A percentile compares a stretch with the other conserved stretches of the same genome.
Evolutionary conservation across 257 asterid species (phyloP).

Genomic region (Hygrophila difformis): DNA sequence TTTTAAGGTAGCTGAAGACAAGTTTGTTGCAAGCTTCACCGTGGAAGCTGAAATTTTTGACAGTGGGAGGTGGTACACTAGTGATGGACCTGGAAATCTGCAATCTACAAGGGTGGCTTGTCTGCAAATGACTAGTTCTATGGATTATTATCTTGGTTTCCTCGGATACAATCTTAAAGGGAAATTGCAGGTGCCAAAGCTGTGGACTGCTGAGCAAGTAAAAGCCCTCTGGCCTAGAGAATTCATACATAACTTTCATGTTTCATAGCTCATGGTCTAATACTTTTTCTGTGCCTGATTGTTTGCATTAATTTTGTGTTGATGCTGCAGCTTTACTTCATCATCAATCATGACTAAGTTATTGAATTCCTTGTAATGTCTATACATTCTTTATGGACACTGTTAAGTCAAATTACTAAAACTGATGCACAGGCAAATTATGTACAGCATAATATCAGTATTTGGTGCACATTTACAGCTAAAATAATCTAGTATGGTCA

Average conservation of each 20-base stretch:
- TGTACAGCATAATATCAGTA: not conserved
- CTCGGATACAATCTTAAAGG: constrained; percentile 65
- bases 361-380: not conserved
- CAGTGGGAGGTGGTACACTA: constrained; percentile 37
- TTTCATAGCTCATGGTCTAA: not conserved
- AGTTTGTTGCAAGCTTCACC: constrained; percentile 37
- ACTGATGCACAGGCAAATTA: not conserved
- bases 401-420: not conserved
- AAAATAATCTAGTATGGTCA: not conserved
- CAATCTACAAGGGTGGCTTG: constrained; percentile 48
- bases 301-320: not conserved
- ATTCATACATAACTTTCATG: constrained; percentile 10
- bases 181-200: constrained; percentile 62
- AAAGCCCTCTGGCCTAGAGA: constrained; percentile 11
- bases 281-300: not conserved
- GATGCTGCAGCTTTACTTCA: not conserved
- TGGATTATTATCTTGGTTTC: constrained; percentile 61
- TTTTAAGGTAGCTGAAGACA: constrained; percentile 35
- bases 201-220: constrained; percentile 96
- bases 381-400: no score
- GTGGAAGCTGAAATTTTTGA: constrained; percentile 82
- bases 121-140: constrained; percentile 38
- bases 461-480: not conserved
- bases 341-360: not conserved
- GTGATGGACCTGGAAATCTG: constrained; percentile 35